phyloP scores from a whole-genome alignment of 352 stramenopile genomes.

The Pseudoperonospora humuli region DNA sequence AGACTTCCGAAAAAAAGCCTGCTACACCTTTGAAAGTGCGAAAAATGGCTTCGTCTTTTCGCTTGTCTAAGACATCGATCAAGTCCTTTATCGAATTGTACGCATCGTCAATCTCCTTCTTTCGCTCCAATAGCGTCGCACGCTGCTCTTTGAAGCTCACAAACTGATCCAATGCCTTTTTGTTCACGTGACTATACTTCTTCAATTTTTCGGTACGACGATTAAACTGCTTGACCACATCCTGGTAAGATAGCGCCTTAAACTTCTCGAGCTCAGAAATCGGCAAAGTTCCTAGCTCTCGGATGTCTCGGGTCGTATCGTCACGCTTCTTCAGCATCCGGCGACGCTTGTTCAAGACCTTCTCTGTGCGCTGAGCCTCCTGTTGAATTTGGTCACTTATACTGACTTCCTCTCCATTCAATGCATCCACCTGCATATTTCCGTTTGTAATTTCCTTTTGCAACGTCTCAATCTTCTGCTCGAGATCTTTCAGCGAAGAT shows the following conservation, averaged over 20 bases:
- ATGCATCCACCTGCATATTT: slow-evolving; percentile 32
- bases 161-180: slow-evolving; percentile 99
- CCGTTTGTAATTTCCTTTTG: slow-evolving; percentile 49
- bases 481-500: slow-evolving; percentile 47
- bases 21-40: slow-evolving; percentile 98
- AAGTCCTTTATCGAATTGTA: slow-evolving; percentile 84
- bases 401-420: slow-evolving; percentile 50
- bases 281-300: slow-evolving; percentile 94
- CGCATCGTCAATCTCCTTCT: slow-evolving; percentile 94
- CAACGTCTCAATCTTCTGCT: slow-evolving; percentile 44
- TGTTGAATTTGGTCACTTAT: slow-evolving; percentile 83
- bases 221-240: slow-evolving; percentile 93
- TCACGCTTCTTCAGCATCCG: slow-evolving; percentile 88
- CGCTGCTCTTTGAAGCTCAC: slow-evolving; percentile 96
- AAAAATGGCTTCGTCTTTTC: slow-evolving; percentile 98
- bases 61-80: slow-evolving; percentile 89
- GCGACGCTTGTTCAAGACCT: slow-evolving; percentile 70
- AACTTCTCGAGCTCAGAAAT: slow-evolving; percentile 91
- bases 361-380: slow-evolving; percentile 71
- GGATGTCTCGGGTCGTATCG: slow-evolving; percentile 93
- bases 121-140: slow-evolving; percentile 87
- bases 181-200: slow-evolving; percentile 99
- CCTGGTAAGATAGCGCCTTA: slow-evolving; percentile 75
- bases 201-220: slow-evolving; percentile 94
- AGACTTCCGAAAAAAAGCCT: slow-evolving; percentile 97